phyloP scores from a whole-genome alignment of 2,329 filamentous ascomycete species.

The Fusarium continuum region DNA sequence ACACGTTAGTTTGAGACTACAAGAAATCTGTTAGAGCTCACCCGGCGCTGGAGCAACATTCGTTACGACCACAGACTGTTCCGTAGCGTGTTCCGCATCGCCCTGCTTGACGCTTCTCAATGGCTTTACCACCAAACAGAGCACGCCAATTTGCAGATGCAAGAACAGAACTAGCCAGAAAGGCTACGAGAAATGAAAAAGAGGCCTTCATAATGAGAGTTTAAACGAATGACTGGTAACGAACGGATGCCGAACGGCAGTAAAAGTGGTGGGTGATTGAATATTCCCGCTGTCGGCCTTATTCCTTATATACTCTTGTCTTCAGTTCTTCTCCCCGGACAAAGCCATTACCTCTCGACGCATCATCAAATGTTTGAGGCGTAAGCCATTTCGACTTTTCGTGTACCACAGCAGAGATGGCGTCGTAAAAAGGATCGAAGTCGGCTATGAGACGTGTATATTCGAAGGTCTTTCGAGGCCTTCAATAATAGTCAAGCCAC shows the following conservation, averaged over 20 bases:
- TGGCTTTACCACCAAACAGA: not conserved
- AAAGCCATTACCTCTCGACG: not conserved
- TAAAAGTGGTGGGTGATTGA: not conserved
- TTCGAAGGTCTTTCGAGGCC: not conserved
- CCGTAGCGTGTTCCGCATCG: constrained; percentile 54
- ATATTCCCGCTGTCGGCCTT: not conserved
- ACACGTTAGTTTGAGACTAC: not conserved
- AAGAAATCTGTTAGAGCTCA: constrained; percentile 28
- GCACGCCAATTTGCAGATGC: not conserved
- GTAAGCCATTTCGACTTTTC: not conserved
- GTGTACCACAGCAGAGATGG: not conserved
- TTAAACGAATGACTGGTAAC: constrained; percentile 38
- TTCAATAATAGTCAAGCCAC: not conserved
- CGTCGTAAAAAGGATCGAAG: not conserved
- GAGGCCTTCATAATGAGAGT: constrained; percentile 24
- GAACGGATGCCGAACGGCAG: constrained; percentile 21
- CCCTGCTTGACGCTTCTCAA: constrained; percentile 47
- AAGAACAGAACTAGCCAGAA: not conserved
- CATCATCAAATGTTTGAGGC: not conserved
- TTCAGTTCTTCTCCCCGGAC: not conserved
- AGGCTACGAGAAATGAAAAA: not conserved
- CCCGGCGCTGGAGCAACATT: constrained; percentile 57
- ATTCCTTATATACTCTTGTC: constrained; percentile 10
- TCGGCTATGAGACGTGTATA: not conserved
- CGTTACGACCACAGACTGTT: constrained; percentile 46